phyloP scores from a whole-genome alignment of 495 filamentous ascomycete genomes.

The Penicillium dipodomyicola region DNA sequence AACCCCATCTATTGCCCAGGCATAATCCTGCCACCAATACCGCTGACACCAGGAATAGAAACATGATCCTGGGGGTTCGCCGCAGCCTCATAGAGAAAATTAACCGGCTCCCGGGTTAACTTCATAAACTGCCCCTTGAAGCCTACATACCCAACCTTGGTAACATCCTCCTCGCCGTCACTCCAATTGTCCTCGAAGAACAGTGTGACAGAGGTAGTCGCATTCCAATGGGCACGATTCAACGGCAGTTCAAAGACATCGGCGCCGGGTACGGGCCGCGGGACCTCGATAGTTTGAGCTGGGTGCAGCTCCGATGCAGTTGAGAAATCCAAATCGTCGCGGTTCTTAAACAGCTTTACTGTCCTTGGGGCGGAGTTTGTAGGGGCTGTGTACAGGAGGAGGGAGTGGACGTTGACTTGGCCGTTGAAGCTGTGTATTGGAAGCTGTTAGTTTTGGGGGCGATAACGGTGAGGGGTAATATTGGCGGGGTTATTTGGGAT shows the following conservation, averaged over 20 bases:
- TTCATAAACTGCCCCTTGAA: slow-evolving; percentile 93
- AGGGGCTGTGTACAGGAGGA: slow-evolving; percentile 75
- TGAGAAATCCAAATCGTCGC: slow-evolving; percentile 79
- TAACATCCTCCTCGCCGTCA: slow-evolving; percentile 70
- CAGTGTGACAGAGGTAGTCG: slow-evolving; percentile 68
- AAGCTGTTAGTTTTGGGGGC: slow-evolving; percentile 13
- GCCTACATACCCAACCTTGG: slow-evolving; percentile 75
- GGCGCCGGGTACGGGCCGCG: slow-evolving; percentile 58
- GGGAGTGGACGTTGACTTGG: slow-evolving; percentile 85
- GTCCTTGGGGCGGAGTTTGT: slow-evolving; percentile 73
- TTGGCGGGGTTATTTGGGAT: slow-evolving; percentile 19
- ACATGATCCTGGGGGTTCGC: slow-evolving; percentile 86
- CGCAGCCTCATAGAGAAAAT: slow-evolving; percentile 89
- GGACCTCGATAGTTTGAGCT: slow-evolving; percentile 75
- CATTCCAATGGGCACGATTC: slow-evolving; percentile 83
- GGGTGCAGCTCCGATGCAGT: slow-evolving; percentile 64
- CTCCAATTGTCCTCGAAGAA: slow-evolving; percentile 73
- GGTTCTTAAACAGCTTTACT: slow-evolving; percentile 81
- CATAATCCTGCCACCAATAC: slow-evolving; percentile 40
- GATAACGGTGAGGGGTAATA: slow-evolving; percentile 25
- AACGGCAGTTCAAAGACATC: slow-evolving; percentile 84
- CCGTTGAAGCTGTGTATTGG: slow-evolving; percentile 81
- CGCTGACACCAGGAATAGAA: slow-evolving; percentile 46
- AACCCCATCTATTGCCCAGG: slow-evolving; percentile 33
- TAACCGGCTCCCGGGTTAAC: slow-evolving; percentile 75